Evolutionary conservation across 345 rosid species (phyloP).

Genomic region (Eucalyptus camaldulensis): DNA sequence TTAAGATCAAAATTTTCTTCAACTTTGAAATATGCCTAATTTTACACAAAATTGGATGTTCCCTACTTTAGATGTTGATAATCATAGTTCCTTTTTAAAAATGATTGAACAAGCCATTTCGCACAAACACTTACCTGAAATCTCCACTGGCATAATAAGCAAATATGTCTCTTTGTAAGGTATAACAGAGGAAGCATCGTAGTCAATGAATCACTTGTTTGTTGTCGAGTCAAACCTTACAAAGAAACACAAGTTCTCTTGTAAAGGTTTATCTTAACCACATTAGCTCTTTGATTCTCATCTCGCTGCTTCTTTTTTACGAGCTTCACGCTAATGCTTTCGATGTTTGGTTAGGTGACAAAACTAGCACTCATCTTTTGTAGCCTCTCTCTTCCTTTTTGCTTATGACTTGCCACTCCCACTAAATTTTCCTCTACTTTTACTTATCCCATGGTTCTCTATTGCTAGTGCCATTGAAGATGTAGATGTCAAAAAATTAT

Average conservation of each 20-base stretch:
- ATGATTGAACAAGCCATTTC: neutral
- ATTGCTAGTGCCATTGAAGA: neutral
- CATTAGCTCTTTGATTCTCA: too few relatives aligned
- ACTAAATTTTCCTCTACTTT: neutral
- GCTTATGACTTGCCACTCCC: rapidly evolving
- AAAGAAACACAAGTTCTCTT: too few relatives aligned
- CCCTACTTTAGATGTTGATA: neutral
- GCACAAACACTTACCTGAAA: rapidly evolving
- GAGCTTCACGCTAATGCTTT: rapidly evolving
- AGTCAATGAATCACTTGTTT: neutral
- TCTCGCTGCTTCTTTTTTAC: neutral
- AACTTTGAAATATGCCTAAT: rapidly evolving
- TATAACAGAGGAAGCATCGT: rapidly evolving
- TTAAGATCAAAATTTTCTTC: too few relatives aligned
- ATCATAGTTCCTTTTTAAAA: too few relatives aligned
- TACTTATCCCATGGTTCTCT: neutral
- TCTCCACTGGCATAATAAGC: too few relatives aligned
- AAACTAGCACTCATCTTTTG: neutral
- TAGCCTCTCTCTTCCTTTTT: neutral
- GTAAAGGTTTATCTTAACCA: neutral
- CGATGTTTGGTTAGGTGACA: rapidly evolving
- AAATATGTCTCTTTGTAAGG: neutral
- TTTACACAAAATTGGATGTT: neutral
- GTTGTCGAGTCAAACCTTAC: rapidly evolving
- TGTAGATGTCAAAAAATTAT: too few relatives aligned